Percentiles rank a stretch among this genome's conserved stretches.
Conservation (phyloP, 2,329 filamentous ascomycete genomes). For the Fusarium floridanum region DNA sequence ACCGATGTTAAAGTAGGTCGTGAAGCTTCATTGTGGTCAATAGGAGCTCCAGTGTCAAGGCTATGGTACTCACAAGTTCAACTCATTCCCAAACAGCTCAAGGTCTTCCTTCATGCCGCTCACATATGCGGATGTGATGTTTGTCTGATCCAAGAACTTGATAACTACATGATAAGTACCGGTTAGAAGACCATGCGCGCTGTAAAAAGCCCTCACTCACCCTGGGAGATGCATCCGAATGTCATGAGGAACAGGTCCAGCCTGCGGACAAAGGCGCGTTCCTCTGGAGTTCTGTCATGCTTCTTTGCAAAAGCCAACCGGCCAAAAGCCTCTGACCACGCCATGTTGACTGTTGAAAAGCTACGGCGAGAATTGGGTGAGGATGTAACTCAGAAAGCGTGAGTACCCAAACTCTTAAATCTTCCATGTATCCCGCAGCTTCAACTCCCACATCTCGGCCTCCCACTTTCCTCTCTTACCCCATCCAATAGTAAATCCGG, state of each 20-base stretch:
- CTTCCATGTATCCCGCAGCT: not conserved
- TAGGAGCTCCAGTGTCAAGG: rapidly evolving
- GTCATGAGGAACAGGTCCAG: not conserved
- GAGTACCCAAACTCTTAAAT: not conserved
- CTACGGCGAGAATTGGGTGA: not conserved
- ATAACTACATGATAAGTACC: not conserved
- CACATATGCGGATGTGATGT: not conserved
- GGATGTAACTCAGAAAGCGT: not conserved
- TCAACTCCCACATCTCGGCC: not conserved
- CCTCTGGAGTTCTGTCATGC: not conserved
- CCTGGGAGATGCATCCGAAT: not conserved
- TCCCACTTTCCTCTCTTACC: not conserved
- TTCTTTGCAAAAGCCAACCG: not conserved
- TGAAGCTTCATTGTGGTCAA: not conserved
- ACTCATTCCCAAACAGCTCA: not conserved
- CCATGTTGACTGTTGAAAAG: not conserved
- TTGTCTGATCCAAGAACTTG: not conserved
- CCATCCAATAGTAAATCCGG: not conserved
- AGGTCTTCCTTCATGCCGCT: not conserved
- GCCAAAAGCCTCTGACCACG: not conserved
- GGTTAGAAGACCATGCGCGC: not conserved
- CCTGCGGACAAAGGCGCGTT: not conserved
- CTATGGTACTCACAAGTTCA: not conserved
- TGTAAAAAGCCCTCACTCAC: no score
- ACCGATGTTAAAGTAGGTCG: not conserved